Evolutionary conservation across 768 basidiomycete species (phyloP), one percentile per base, ranked within the genome.

Genomic region (Clathrus columnatus): DNA sequence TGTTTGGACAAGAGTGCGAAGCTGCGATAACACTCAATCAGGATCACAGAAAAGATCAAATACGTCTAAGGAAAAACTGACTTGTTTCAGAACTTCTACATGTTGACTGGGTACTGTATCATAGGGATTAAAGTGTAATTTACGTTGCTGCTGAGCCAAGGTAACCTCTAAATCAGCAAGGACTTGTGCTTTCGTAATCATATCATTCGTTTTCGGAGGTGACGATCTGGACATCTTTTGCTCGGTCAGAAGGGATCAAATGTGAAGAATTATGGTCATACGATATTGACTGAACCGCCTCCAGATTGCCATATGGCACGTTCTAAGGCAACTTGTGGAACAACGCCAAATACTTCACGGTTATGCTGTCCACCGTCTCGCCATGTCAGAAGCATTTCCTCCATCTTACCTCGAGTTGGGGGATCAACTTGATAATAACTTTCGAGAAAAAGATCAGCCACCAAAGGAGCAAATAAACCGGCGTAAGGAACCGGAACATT

Each of bases 341-440:
- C 79, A 26, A 80, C 70, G 43, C 92, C 88, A 65, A 98, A 99
- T 1, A 99, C 75, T 65, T 94, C 89, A 51, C 81, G 81, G 30
- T 88, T 81, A 29, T 75, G 78, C 2, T 89, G 86, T 14, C 87
- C 84, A 16, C 91, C 92, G 21, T 83, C 86, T 41, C 93, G 79
- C 96, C 96, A 99, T 5, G 96, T 95, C 26, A 89, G 70, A 14
- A 98, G 80, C 84, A 99, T 92, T 69, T 99, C 96, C 66, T 95
- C 91, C 90, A 99, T 94, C 70, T 98, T 98, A 67, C 82, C 81
- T 58, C 87, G 84, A 23, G 91, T 95, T 42, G 70, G 71, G 50
- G 82, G 82, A 65, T 96, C 93, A 61, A 96, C 94, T 62, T 82
- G 78, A 46, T 80, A 76, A 70, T 98, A 97, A 26, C 93, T 85